A percentile compares a stretch with the other conserved stretches of the same genome.
phyloP scores from a whole-genome alignment of 306 rosid genomes.

The Spatholobus suberectus region DNA sequence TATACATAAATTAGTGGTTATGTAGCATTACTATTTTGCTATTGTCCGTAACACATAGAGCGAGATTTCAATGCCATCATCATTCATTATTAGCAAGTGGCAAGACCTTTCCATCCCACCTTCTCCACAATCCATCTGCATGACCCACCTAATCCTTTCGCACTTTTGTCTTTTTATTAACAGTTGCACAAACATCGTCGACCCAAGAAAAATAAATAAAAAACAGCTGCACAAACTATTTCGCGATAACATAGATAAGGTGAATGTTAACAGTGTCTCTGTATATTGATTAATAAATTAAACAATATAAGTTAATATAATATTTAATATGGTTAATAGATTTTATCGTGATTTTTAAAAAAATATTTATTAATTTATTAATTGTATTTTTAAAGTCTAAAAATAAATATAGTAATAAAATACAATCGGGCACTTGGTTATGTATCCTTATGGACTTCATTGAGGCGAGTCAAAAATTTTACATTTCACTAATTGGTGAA shows the following conservation, averaged over 20 bases:
- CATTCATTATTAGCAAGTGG: conserved; percentile 64
- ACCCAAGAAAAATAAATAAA: background rate
- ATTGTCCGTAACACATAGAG: background rate
- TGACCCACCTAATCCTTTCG: conserved; percentile 53
- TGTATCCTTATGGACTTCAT: background rate
- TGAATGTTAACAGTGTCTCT: background rate
- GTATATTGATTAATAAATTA: background rate
- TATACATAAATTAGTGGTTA: background rate
- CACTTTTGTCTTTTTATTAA: conserved; percentile 46
- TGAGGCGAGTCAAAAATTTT: background rate
- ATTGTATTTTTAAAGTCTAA: too few species aligned
- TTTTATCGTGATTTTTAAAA: conserved; percentile 3
- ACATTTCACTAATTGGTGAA: background rate
- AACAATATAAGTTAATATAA: background rate
- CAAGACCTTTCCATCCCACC: conserved; percentile 66
- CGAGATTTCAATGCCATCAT: conserved; percentile 52
- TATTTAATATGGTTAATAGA: background rate
- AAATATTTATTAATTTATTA: background rate
- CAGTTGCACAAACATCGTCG: conserved; percentile 28
- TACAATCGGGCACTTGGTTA: conserved; percentile 34
- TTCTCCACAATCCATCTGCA: conserved; percentile 61
- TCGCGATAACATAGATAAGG: background rate
- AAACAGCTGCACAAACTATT: background rate
- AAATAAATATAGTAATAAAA: conserved; percentile 18
- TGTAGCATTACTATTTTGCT: background rate